Base-by-base conservation (phyloP, 352 stramenopile genomes). In the Pythium rhizo-oryzae region DNA sequence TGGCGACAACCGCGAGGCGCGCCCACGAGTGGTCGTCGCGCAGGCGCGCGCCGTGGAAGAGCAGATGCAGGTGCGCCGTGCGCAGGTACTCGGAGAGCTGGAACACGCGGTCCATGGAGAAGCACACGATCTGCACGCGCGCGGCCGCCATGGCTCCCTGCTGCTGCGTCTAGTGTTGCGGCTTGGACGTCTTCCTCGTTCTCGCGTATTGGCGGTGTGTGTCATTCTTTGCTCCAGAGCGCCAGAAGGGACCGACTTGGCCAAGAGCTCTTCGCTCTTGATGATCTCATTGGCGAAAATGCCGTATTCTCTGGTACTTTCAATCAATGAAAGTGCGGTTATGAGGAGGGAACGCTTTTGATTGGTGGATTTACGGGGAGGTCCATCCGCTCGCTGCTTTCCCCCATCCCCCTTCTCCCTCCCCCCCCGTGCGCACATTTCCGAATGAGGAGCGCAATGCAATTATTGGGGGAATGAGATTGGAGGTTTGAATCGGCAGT, bases 41-140 rank as follows among this genome's bases (percentile, higher is more conserved):
- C 41, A 81, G 70, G 25, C 63, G 25, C 24, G 25, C 24, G 33
- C 71, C 76, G 39, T 71, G 50, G 47, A 77, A 70, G 25, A 66
- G 37, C 41, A 80, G 13, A 59, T 81, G 65, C 44, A 64, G 24
- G 46, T 86, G 66, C 37, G 86, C 53, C 47, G 81, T 84, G 25
- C 79, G 70, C 59, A 89, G 53, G 56, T 83, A 86, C 74, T 89
- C 79, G 43, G 72, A 80, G 37, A 87, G 71, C 62, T 89, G 81
- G 58, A 87, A 89, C n/a, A 81, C 69, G 30, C 81, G 69, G 66
- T 89, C 81, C 73, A 86, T 89, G 1, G 81, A 89, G 76, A 86
- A 89, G 73, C 77, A 87, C 23, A 89, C 65, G 44, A 89, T 67
- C 46, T 81, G 76, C 33, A 87, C 71, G 63, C 69, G 59, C 35